A percentile compares a stretch with the other conserved stretches of the same genome.
Evolutionary conservation across 2,329 filamentous ascomycete genomes (phyloP).

Genomic region (Claviceps sp.): DNA sequence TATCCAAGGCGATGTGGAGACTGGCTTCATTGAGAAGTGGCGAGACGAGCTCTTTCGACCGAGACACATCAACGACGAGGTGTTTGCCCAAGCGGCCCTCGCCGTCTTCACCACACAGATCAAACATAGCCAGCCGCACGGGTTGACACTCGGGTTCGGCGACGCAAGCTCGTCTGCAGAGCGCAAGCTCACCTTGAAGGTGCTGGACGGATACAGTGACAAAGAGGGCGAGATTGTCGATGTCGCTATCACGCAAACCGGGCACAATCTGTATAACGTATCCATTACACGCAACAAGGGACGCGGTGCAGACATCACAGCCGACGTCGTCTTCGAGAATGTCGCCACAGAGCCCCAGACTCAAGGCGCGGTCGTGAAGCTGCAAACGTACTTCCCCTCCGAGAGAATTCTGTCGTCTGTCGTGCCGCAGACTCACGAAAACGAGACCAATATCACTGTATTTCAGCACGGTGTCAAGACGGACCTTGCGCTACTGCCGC

Average conservation of each 20-base stretch:
- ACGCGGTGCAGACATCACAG: conserved; percentile 11
- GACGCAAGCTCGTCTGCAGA: conserved; percentile 25
- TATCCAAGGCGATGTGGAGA: conserved; percentile 78
- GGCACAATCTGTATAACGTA: conserved; percentile 32
- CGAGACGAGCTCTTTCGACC: conserved; percentile 62
- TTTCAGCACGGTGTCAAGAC: conserved; percentile 59
- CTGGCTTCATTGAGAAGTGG: conserved; percentile 90
- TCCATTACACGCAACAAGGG: conserved; percentile 29
- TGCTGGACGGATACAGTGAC: conserved; percentile 47
- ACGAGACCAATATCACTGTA: conserved; percentile 53
- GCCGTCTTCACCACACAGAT: conserved; percentile 47
- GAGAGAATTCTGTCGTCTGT: conserved; percentile 71
- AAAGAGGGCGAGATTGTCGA: conserved; percentile 50
- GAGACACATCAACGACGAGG: conserved; percentile 49
- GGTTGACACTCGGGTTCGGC: conserved; percentile 42
- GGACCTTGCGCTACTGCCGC: conserved; percentile 42
- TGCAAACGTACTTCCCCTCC: conserved; percentile 57
- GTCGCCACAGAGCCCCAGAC: conserved; percentile 27
- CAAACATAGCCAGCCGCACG: conserved; percentile 28
- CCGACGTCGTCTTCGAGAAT: conserved; percentile 26
- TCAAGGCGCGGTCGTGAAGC: conserved; percentile 16
- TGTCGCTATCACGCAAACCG: conserved; percentile 35
- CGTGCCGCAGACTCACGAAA: conserved; percentile 39
- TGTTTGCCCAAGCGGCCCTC: conserved; percentile 77
- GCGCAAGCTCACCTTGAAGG: conserved; percentile 38